phyloP scores from a whole-genome alignment of 1,139 yeast genomes.

The Blastobotrys persicus region DNA sequence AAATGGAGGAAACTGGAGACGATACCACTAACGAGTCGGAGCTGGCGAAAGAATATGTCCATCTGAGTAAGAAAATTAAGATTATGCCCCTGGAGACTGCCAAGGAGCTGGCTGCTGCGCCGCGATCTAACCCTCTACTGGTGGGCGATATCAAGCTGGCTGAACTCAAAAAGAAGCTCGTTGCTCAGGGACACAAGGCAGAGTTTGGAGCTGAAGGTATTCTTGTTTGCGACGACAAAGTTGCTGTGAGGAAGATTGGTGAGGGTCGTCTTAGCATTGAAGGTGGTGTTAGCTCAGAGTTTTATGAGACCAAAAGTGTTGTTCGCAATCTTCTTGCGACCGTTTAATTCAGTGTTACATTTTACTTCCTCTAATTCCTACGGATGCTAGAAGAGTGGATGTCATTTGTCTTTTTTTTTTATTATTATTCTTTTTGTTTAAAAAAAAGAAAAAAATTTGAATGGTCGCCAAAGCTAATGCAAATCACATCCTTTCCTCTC shows the following conservation, averaged over 20 bases:
- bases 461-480: too few species aligned
- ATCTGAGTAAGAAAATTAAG: constrained; percentile 3
- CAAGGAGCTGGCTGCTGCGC: constrained; percentile 35
- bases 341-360: constrained; percentile 39
- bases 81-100: constrained; percentile 33
- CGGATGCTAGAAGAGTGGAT: too few species aligned
- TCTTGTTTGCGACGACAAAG: constrained; percentile 73
- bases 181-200: constrained; percentile 61
- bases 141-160: constrained; percentile 89
- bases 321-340: constrained; percentile 81
- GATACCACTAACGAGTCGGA: not conserved
- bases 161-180: constrained; percentile 66
- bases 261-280: constrained; percentile 85
- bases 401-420: constrained; percentile 20
- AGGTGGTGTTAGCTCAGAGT: constrained; percentile 73
- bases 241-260: constrained; percentile 72
- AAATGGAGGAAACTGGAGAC: constrained; percentile 15
- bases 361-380: too few species aligned
- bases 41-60: not conserved
- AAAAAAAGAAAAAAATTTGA: too few species aligned
- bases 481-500: too few species aligned
- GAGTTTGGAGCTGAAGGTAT: constrained; percentile 95
- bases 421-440: constrained; percentile 9
- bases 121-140: constrained; percentile 49
- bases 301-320: constrained; percentile 73